phyloP scores from a whole-genome alignment of 2,329 filamentous ascomycete genomes.

The Fusarium newnesense region DNA sequence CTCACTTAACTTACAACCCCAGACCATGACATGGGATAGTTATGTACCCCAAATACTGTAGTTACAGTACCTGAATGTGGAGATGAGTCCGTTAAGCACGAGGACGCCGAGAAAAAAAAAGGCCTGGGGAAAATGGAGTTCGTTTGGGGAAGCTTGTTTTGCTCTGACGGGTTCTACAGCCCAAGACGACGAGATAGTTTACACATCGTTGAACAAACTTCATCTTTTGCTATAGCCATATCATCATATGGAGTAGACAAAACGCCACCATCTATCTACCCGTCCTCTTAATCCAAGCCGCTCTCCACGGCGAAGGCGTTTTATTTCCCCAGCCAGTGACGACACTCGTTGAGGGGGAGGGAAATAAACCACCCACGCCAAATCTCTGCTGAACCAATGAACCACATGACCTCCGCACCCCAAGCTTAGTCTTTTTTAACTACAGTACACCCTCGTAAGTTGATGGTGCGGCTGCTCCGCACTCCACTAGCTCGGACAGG shows the following conservation, averaged over 20 bases:
- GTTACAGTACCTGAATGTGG: neutral
- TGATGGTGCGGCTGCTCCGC: conserved; percentile 33
- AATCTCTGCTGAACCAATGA: conserved; percentile 15
- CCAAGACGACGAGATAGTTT: neutral
- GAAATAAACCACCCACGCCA: neutral
- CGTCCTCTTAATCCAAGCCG: neutral
- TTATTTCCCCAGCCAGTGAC: conserved; percentile 8
- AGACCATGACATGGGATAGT: neutral
- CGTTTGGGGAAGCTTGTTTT: neutral
- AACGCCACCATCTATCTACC: conserved; percentile 10
- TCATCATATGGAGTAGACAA: neutral
- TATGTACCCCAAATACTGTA: neutral
- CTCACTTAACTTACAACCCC: conserved; percentile 4
- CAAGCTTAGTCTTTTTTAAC: neutral
- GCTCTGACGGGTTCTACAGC: neutral
- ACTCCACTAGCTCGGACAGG: conserved; percentile 17
- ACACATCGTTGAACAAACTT: neutral
- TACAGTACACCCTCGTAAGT: neutral
- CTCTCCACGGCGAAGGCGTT: conserved; percentile 17
- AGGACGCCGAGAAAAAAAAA: neutral
- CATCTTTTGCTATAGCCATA: neutral
- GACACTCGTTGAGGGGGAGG: neutral
- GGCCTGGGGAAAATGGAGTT: neutral
- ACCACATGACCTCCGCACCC: neutral
- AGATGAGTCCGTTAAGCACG: neutral